These are phyloP conservation scores for Actinomortierella wolfii DNA, from an alignment of 371 early-diverging fungal genomes.

Conservation along the genomic window DNA sequence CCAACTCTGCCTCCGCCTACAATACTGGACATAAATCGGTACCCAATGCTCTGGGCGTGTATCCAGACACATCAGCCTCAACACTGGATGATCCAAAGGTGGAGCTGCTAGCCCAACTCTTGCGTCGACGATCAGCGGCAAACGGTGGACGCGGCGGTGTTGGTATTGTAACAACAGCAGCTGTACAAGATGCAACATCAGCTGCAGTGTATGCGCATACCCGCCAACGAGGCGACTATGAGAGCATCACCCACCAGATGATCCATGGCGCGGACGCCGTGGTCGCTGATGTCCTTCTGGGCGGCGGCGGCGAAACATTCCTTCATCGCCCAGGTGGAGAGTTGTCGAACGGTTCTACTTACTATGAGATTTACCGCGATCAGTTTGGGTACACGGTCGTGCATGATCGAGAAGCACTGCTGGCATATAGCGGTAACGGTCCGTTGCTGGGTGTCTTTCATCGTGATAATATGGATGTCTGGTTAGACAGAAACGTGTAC, in stretches of 20 bases:
- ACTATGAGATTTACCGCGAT: slow-evolving; percentile 48
- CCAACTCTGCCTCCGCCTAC: slow-evolving; percentile 69
- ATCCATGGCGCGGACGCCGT: slow-evolving; percentile 52
- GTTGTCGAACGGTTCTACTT: slow-evolving; percentile 51
- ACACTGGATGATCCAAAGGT: slow-evolving; percentile 58
- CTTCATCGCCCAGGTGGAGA: slow-evolving; percentile 21
- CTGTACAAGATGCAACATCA: slow-evolving; percentile 67
- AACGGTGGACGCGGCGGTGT: slow-evolving; percentile 48
- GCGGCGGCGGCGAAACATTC: slow-evolving; percentile 60
- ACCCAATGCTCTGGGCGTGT: slow-evolving; percentile 61
- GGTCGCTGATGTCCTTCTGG: slow-evolving; percentile 63
- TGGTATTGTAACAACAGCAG: slow-evolving; percentile 71
- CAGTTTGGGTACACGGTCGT: slow-evolving; percentile 56
- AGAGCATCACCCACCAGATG: slow-evolving; percentile 58
- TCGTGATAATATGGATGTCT: slow-evolving; percentile 57
- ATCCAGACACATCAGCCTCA: slow-evolving; percentile 51
- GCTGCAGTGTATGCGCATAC: slow-evolving; percentile 65
- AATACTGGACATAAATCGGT: slow-evolving; percentile 61
- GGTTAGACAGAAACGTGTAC: slow-evolving; percentile 63
- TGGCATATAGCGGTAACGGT: slow-evolving; percentile 46
- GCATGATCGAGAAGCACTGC: slow-evolving; percentile 49
- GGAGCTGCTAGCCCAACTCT: slow-evolving; percentile 62
- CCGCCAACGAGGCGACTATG: slow-evolving; percentile 47
- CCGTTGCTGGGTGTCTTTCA: slow-evolving; percentile 67
- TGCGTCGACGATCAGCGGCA: slow-evolving; percentile 63